These are phyloP conservation scores for Russula abietina DNA, from an alignment of 768 basidiomycete genomes.

Conservation along the genomic window DNA sequence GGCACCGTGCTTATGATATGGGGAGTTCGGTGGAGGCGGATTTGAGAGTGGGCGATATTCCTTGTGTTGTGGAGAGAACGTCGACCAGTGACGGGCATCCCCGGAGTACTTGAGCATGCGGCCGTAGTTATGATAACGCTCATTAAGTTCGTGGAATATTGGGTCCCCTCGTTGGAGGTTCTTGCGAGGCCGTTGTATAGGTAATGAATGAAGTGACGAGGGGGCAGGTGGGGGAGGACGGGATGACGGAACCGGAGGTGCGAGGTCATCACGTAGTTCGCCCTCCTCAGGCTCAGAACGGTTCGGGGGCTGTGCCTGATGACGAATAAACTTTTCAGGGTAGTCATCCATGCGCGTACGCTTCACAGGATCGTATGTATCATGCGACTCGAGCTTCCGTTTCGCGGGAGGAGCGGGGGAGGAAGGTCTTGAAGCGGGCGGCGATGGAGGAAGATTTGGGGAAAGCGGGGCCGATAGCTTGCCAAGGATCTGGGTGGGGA, in stretches of 20 bases:
- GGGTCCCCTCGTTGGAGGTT: conserved; percentile 39
- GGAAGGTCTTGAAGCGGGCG: conserved; percentile 40
- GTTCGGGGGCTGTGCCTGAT: conserved; percentile 25
- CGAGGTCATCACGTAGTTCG: conserved; percentile 40
- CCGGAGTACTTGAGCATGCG: conserved; percentile 80
- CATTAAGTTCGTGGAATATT: conserved; percentile 56
- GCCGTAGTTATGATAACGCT: conserved; percentile 63
- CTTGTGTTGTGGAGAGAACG: conserved; percentile 56
- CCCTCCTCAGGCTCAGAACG: conserved; percentile 45
- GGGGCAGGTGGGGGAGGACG: conserved; percentile 26
- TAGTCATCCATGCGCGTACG: conserved; percentile 29
- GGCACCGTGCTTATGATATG: conserved; percentile 70
- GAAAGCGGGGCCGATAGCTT: conserved; percentile 38
- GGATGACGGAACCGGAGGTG: conserved; percentile 18
- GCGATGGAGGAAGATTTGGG: conserved; percentile 41
- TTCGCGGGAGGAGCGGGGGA: conserved; percentile 38
- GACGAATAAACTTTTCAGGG: conserved; percentile 30
- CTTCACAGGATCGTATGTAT: conserved; percentile 23
- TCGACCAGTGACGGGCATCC: conserved; percentile 71
- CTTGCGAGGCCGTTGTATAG: conserved; percentile 62
- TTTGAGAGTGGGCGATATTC: conserved; percentile 57
- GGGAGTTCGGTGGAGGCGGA: conserved; percentile 59
- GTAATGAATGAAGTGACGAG: conserved; percentile 38
- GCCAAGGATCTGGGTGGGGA: conserved; percentile 36
- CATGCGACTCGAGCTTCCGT: conserved; percentile 33